Evolutionary conservation across 2,329 filamentous ascomycete species (phyloP).

Genomic region (Arthrinium phaeospermum): DNA sequence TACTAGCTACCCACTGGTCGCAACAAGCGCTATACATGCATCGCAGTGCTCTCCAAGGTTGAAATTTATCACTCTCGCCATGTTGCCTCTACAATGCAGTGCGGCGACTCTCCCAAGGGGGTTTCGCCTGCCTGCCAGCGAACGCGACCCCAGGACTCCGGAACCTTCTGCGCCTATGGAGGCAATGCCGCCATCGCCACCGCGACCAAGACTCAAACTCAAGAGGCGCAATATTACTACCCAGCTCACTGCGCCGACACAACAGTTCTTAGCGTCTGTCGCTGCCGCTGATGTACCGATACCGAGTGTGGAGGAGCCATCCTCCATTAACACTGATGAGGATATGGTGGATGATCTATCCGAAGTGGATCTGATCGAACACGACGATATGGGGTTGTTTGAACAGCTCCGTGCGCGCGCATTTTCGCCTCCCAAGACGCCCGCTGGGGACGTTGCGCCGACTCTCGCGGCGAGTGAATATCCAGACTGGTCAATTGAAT

Average conservation of each 20-base stretch:
- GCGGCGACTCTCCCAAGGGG: constrained; percentile 51
- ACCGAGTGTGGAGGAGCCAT: constrained; percentile 66
- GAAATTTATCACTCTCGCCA: constrained; percentile 31
- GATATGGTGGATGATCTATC: constrained; percentile 49
- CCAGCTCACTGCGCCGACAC: constrained; percentile 61
- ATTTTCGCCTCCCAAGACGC: constrained; percentile 65
- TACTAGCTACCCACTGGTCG: neutral
- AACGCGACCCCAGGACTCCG: constrained; percentile 54
- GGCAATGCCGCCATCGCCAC: constrained; percentile 52
- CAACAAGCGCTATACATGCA: constrained; percentile 11
- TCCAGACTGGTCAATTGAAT: constrained; percentile 65
- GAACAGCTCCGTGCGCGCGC: constrained; percentile 46
- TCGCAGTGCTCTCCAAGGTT: neutral
- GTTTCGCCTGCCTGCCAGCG: constrained; percentile 44
- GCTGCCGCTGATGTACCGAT: constrained; percentile 69
- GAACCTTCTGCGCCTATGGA: constrained; percentile 51
- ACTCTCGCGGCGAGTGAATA: constrained; percentile 54
- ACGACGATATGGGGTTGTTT: constrained; percentile 37
- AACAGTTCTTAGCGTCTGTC: constrained; percentile 71
- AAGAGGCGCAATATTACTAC: constrained; percentile 59
- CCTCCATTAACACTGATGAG: constrained; percentile 43
- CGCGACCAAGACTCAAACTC: constrained; percentile 59
- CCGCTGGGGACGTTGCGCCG: constrained; percentile 53
- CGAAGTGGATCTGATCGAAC: constrained; percentile 41
- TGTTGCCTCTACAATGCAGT: constrained; percentile 54